Conservation (phyloP, 495 filamentous ascomycete genomes). For the Chaetomium tenue region DNA sequence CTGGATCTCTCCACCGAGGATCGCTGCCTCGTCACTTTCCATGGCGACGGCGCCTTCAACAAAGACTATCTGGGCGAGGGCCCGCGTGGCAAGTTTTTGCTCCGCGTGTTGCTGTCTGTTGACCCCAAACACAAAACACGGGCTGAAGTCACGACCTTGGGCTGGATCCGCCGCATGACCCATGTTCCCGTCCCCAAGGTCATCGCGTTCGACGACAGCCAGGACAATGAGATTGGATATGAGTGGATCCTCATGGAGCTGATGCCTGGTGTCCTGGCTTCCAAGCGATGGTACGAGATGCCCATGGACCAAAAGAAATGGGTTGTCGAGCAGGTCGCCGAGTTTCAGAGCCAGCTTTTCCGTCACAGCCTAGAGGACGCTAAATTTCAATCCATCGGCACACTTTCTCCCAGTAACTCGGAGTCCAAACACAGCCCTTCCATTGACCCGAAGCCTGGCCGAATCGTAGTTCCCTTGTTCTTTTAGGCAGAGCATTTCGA, state of each 20-base stretch:
- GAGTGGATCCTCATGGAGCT: constrained; percentile 61
- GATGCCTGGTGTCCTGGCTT: constrained; percentile 44
- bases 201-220: constrained; percentile 48
- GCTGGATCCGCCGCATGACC: constrained; percentile 46
- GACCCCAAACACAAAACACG: constrained; percentile 51
- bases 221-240: constrained; percentile 50
- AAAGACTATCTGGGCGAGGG: constrained; percentile 25
- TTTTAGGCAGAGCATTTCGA: constrained; percentile 27
- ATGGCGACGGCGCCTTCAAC: constrained; percentile 28
- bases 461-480: constrained; percentile 22
- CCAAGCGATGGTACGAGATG: constrained; percentile 44
- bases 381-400: constrained; percentile 40
- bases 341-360: constrained; percentile 35
- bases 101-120: constrained; percentile 47
- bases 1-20: constrained; percentile 18
- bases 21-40: constrained; percentile 23
- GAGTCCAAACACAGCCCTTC: neutral
- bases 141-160: constrained; percentile 57
- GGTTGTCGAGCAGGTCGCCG: constrained; percentile 42
- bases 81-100: constrained; percentile 22
- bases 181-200: constrained; percentile 53
- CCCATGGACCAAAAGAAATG: constrained; percentile 37
- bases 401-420: neutral
- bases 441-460: constrained; percentile 12
- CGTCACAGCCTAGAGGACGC: constrained; percentile 27